phyloP scores from a whole-genome alignment of 140 eudicot species.

The Flaveria floridana region DNA sequence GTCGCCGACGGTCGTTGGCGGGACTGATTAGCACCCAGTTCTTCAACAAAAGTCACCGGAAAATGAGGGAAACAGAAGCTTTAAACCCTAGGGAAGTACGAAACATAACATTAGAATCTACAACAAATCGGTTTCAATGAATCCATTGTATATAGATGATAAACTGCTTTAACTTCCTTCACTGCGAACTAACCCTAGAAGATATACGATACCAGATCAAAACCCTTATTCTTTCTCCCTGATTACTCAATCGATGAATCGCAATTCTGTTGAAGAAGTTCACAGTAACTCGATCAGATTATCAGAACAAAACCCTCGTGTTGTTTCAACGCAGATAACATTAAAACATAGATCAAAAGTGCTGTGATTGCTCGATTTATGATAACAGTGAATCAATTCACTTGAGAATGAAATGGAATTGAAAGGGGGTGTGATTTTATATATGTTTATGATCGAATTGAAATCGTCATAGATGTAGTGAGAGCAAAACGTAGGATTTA shows the following conservation, averaged over 20 bases:
- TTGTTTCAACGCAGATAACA: too few relatives aligned
- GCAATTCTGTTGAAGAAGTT: conserved; percentile 23
- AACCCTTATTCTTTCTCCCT: conserved; percentile 10
- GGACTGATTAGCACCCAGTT: conserved; percentile 99
- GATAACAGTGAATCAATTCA: background rate
- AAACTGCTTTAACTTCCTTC: conserved; percentile 3
- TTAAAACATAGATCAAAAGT: background rate
- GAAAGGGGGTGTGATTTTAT: too few relatives aligned
- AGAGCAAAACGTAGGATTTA: conserved; percentile 11
- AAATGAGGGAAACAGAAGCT: background rate
- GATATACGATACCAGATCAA: background rate
- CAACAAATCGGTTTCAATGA: background rate
- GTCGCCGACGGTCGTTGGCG: conserved; percentile 70
- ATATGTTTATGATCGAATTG: too few relatives aligned
- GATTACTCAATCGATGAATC: conserved; percentile 21
- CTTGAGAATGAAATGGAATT: too few relatives aligned
- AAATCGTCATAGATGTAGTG: background rate
- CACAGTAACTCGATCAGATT: conserved; percentile 30
- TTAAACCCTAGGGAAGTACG: conserved; percentile 9
- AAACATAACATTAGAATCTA: conserved; percentile 18
- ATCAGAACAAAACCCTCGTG: background rate
- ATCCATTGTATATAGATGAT: conserved; percentile 16
- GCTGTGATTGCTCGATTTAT: background rate
- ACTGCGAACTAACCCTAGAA: conserved; percentile 24
- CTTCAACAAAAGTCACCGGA: conserved; percentile 31